Evolutionary conservation across 257 asterid species (phyloP).

Genomic region (Solanum medicagineum): DNA sequence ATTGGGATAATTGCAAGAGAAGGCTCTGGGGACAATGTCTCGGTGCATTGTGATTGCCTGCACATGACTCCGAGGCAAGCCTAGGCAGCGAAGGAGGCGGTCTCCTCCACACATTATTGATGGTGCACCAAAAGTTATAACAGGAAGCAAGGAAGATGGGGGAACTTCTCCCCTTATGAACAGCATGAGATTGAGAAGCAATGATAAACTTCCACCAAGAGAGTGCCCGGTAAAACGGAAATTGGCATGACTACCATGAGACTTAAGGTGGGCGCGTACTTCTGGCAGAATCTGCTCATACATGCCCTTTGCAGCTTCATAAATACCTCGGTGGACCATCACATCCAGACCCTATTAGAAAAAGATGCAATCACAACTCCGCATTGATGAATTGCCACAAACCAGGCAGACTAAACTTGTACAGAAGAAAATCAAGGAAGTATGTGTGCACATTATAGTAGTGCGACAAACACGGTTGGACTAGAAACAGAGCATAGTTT

Average conservation of each 20-base stretch:
- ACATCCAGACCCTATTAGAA: slow-evolving; percentile 66
- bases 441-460: background rate
- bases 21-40: slow-evolving; percentile 93
- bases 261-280: slow-evolving; percentile 46
- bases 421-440: background rate
- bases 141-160: slow-evolving; percentile 65
- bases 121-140: slow-evolving; percentile 82
- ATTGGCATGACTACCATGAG: slow-evolving; percentile 45
- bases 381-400: background rate
- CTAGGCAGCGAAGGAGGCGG: slow-evolving; percentile 45
- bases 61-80: slow-evolving; percentile 64
- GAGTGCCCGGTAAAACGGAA: slow-evolving; percentile 93
- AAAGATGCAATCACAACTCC: background rate
- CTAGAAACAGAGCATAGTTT: background rate
- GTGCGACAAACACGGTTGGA: background rate
- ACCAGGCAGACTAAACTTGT: background rate
- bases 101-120: slow-evolving; percentile 95
- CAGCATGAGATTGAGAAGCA: slow-evolving; percentile 81
- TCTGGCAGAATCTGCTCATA: slow-evolving; percentile 86
- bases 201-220: slow-evolving; percentile 87
- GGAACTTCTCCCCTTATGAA: slow-evolving; percentile 67
- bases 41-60: slow-evolving; percentile 78
- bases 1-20: slow-evolving; percentile 81
- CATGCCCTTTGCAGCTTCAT: slow-evolving; percentile 97
- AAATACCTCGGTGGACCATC: slow-evolving; percentile 88